Conservation (phyloP, 306 rosid genomes). For the Fragaria nilgerrensis region DNA sequence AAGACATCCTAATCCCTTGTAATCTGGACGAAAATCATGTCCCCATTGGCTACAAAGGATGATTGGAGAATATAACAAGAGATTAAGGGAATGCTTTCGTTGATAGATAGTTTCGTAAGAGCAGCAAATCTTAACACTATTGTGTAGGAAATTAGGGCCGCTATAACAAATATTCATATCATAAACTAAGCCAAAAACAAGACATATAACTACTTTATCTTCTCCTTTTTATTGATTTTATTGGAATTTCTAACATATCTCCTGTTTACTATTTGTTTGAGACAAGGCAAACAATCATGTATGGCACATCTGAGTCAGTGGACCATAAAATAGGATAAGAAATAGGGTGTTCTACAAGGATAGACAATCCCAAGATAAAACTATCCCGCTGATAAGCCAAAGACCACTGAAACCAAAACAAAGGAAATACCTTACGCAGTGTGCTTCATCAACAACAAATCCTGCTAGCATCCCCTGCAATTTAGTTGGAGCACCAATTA, state of each 20-base stretch:
- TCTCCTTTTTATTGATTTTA: neutral
- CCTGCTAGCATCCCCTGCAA: conserved; percentile 84
- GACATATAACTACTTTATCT: neutral
- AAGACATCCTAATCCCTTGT: conserved; percentile 81
- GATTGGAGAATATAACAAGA: conserved; percentile 11
- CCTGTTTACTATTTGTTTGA: neutral
- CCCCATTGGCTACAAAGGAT: conserved; percentile 89
- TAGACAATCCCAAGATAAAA: conserved; percentile 14
- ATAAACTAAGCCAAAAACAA: conserved; percentile 2
- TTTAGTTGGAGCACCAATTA: conserved; percentile 37
- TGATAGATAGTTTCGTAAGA: neutral
- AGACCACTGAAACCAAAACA: conserved; percentile 29
- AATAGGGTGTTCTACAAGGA: neutral
- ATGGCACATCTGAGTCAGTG: neutral
- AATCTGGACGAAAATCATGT: conserved; percentile 99
- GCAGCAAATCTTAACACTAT: neutral
- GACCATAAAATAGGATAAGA: neutral
- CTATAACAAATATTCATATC: neutral
- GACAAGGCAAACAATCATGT: neutral
- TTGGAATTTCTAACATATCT: neutral
- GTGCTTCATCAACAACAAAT: conserved; percentile 95
- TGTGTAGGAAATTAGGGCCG: neutral
- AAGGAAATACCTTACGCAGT: conserved; percentile 79
- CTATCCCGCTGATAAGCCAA: neutral
- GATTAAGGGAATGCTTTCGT: neutral